Evolutionary conservation across 176 grass and related monocot genomes (phyloP).

Genomic region (Areca catechu): DNA sequence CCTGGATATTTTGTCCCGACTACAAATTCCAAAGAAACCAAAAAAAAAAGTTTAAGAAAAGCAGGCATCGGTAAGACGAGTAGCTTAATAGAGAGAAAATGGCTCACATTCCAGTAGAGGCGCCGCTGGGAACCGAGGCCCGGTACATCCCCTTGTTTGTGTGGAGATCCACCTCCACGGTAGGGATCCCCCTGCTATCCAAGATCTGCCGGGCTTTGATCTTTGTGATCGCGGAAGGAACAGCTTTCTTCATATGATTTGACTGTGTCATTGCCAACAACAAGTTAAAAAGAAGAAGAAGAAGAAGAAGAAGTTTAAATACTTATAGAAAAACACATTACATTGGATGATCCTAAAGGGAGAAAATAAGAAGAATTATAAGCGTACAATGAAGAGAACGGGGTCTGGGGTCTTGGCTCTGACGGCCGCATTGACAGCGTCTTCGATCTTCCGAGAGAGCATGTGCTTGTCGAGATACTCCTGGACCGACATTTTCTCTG

Average conservation of each 20-base stretch:
- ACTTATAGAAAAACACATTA: too few relatives aligned
- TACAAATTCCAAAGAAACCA: neutral
- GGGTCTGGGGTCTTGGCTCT: conserved; percentile 68
- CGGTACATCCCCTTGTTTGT: conserved; percentile 95
- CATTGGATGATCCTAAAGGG: too few relatives aligned
- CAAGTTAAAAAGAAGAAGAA: neutral
- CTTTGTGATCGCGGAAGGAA: conserved; percentile 68
- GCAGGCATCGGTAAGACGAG: too few relatives aligned
- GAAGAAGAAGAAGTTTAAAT: neutral
- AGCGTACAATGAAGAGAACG: conserved; percentile 60
- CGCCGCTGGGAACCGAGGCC: conserved; percentile 49
- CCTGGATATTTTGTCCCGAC: too few relatives aligned
- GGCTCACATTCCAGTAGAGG: conserved; percentile 21
- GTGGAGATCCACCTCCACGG: conserved; percentile 82
- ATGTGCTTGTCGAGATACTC: conserved; percentile 88
- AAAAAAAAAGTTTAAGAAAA: neutral
- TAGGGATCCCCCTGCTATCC: conserved; percentile 63
- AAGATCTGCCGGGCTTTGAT: conserved; percentile 87
- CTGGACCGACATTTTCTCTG: conserved; percentile 68
- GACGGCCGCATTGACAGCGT: conserved; percentile 96
- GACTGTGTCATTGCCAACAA: conserved; percentile 24
- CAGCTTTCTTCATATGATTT: conserved; percentile 78
- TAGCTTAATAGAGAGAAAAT: neutral
- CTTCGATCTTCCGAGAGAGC: conserved; percentile 90
- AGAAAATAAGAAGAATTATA: too few relatives aligned